Evolutionary conservation across 441 rosid genomes (phyloP), one percentile per base, ranked within the genome.

Genomic region (Erodium moschatum): DNA sequence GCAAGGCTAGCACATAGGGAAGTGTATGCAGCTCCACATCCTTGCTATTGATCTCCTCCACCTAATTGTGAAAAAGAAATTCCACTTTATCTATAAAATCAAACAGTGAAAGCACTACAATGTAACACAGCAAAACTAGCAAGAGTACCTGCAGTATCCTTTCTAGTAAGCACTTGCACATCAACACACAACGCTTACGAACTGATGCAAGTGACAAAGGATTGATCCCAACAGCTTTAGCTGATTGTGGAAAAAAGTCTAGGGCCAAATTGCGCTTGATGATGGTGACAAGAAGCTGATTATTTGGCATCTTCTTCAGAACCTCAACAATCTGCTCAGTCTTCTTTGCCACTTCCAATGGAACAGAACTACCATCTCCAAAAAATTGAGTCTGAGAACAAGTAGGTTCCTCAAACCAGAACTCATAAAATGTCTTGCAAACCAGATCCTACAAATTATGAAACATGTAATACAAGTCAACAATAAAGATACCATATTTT

Each of bases 351-450:
- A 92, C 87, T 74, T 95, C 98, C 80, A 87, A 48, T 33, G 99
- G 97, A 78, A 89, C 89, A 75, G 92, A 87, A 85, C 99, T 89
- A 81, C 89, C 89, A 79, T 89, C 91, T 73, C 90, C 84, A 77
- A 80, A 85, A 80, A 69, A 85, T 72, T 85, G 86, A 62, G 87
- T 81, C 82, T 83, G 96, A 62, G 76, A 72, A 66, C 92, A 86
- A 71, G 91, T 80, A 75, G 95, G 87, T 76, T 95, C 98, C 81
- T 95, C 97, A 72, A 95, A 95, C 99, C 99, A 95, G 76, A 95
- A 92, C 74, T 95, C 97, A 83, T 90, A 89, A 78, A 95, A 92
- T 69, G 96, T 95, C 91, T 92, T 90, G 89, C 96, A 95, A 76
- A 95, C 99, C 69, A 89, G 91, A 84, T 95, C 99, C 98, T 95